Conservation (phyloP, 129 eudicot species). For the Flaveria brownii region DNA sequence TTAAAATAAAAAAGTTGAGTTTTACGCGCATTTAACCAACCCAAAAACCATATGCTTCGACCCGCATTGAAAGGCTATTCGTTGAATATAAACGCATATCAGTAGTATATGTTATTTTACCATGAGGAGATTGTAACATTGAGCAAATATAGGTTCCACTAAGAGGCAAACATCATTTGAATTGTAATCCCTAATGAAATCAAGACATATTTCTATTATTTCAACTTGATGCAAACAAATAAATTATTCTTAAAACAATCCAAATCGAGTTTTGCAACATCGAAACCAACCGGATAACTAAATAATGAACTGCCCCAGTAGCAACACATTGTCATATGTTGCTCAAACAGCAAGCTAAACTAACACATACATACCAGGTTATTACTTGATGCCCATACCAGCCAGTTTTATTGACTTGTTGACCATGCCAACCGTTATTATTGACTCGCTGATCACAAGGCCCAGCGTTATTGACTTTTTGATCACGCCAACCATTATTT, state of each 20-base stretch:
- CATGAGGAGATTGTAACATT: too few species aligned
- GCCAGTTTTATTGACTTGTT: constrained; percentile 19
- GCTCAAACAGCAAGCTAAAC: constrained; percentile 11
- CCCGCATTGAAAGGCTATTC: too few species aligned
- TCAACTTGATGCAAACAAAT: neutral
- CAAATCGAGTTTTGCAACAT: constrained; percentile 18
- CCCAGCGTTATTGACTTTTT: constrained; percentile 17
- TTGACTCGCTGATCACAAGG: constrained; percentile 14
- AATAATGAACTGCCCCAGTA: neutral
- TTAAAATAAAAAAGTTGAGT: too few species aligned
- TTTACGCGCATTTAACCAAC: too few species aligned
- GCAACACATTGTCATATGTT: neutral
- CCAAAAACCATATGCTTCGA: too few species aligned
- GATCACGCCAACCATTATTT: constrained; percentile 12
- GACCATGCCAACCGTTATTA: constrained; percentile 5
- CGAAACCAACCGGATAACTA: constrained; percentile 8
- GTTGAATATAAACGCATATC: too few species aligned
- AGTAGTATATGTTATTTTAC: too few species aligned
- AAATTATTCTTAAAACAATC: constrained; percentile 7
- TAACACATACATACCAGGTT: constrained; percentile 12
- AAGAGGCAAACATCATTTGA: too few species aligned
- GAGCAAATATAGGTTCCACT: too few species aligned
- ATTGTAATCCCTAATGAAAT: neutral
- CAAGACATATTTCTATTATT: neutral
- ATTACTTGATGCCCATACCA: constrained; percentile 24